Conservation (phyloP, 169 alveolate species). For the Theileria orientalis region DNA sequence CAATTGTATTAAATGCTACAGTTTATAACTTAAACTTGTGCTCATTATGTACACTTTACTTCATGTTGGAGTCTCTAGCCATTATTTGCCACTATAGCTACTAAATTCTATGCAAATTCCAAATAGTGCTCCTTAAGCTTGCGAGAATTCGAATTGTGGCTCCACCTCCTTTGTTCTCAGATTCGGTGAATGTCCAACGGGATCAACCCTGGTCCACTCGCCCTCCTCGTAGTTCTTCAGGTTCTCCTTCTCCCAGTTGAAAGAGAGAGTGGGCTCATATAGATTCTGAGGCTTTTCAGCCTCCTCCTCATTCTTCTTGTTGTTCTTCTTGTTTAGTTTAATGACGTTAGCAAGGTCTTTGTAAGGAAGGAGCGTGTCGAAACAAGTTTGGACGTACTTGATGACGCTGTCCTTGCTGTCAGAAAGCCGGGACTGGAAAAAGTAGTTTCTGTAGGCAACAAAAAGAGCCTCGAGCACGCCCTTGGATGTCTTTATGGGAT, state of each 20-base stretch:
- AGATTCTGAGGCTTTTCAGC: background rate
- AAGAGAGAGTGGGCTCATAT: too few species aligned
- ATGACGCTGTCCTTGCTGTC: background rate
- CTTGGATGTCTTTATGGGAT: background rate
- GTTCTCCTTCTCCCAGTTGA: background rate
- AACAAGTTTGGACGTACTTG: background rate
- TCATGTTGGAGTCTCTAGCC: too few species aligned
- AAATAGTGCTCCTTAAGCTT: too few species aligned
- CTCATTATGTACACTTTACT: too few species aligned
- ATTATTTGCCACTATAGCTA: too few species aligned
- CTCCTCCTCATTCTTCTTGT: constrained; percentile 1
- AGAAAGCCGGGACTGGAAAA: background rate
- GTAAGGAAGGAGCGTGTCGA: background rate
- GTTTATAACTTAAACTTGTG: too few species aligned
- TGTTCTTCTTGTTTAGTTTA: background rate
- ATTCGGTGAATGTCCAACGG: too few species aligned
- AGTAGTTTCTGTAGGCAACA: background rate
- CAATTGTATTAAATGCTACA: too few species aligned
- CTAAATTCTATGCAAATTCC: too few species aligned
- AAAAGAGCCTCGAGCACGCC: background rate
- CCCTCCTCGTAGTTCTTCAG: background rate
- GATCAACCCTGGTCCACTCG: background rate
- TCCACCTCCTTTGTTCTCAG: too few species aligned
- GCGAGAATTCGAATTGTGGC: too few species aligned
- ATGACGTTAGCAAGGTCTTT: background rate